Base-by-base conservation (phyloP, 768 basidiomycete species). In the Tricholoma bakamatsutake region DNA sequence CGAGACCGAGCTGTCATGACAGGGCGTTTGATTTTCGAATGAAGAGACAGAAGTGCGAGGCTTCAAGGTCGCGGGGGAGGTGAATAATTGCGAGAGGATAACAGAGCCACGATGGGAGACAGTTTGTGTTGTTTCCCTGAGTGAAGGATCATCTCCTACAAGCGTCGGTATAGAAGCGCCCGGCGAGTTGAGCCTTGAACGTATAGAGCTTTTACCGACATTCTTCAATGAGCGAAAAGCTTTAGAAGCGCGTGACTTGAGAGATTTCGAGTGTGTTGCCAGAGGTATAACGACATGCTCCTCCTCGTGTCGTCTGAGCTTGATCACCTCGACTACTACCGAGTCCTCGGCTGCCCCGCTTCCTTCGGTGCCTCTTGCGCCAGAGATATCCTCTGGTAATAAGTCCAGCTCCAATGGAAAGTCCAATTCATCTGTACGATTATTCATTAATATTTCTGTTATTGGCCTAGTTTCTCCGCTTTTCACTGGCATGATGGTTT, bases 311-410 rank as follows among this genome's bases (percentile, higher is more conserved):
- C 82, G 77, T 59, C 76, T 73, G 55, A 85, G 76, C 63, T 81
- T 83, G 37, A 85, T 72, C 30, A 85, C 78, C 64, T 86, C 84
- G 12, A 84, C 69, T 34, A 85, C 76, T 60, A 83, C 83, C 17
- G 79, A 82, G 57, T 80, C 80, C 56, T 76, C 67, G 13, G 70
- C 75, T 39, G 64, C 51, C 37, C 69, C 64, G 39, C 57, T 47
- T 61, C 30, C 21, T 47, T 69, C 65, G 34, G 57, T 53, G 60
- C 27, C 13, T 46, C 42, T 49, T 66, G 52, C 46, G 43, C 52
- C 59, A 39, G 53, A 60, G 28, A 58, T 58, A 50, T 62, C 61
- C 30, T 64, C 65, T 28, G 37, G 18, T 4, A 63, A 62, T 43
- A 53, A 53, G 2, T 71, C 65, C 12, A 61, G 54, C 6, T 70